These are phyloP conservation scores for Yarrowia alimentaria DNA, from an alignment of 805 yeast genomes.

Conservation along the genomic window DNA sequence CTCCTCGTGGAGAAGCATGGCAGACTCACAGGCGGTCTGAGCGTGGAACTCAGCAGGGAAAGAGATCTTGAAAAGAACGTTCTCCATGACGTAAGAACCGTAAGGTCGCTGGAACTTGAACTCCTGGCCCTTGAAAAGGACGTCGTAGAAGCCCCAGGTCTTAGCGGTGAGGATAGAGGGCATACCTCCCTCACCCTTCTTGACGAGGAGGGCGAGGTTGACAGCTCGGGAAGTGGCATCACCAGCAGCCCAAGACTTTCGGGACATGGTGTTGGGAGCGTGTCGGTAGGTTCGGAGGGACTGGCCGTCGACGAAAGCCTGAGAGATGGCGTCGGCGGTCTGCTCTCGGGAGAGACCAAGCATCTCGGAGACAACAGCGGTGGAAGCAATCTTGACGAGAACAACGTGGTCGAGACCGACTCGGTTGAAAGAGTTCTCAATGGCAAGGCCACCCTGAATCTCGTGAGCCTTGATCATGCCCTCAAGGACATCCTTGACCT, in stretches of 20 bases:
- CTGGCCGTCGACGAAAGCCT: conserved; percentile 62
- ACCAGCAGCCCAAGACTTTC: conserved; percentile 70
- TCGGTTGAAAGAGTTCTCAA: conserved; percentile 58
- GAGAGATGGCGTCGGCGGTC: conserved; percentile 56
- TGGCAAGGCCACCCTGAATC: conserved; percentile 58
- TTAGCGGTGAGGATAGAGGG: conserved; percentile 57
- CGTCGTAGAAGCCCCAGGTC: conserved; percentile 66
- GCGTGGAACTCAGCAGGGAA: conserved; percentile 68
- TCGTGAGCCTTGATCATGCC: conserved; percentile 65
- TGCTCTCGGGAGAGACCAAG: conserved; percentile 52
- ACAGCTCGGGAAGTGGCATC: conserved; percentile 62
- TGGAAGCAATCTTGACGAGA: conserved; percentile 58
- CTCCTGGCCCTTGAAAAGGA: conserved; percentile 52
- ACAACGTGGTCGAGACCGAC: conserved; percentile 62
- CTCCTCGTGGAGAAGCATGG: conserved; percentile 46
- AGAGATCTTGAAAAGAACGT: conserved; percentile 58
- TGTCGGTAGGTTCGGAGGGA: conserved; percentile 60
- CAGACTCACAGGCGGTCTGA: conserved; percentile 62
- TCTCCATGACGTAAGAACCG: conserved; percentile 63
- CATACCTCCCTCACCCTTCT: conserved; percentile 54
- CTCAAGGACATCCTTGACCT: conserved; percentile 51
- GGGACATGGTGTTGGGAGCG: conserved; percentile 61
- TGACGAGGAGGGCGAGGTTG: conserved; percentile 52
- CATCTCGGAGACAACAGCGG: conserved; percentile 58
- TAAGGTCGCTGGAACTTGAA: conserved; percentile 55